Conservation (phyloP, 306 rosid species). For the Prunus salicina region DNA sequence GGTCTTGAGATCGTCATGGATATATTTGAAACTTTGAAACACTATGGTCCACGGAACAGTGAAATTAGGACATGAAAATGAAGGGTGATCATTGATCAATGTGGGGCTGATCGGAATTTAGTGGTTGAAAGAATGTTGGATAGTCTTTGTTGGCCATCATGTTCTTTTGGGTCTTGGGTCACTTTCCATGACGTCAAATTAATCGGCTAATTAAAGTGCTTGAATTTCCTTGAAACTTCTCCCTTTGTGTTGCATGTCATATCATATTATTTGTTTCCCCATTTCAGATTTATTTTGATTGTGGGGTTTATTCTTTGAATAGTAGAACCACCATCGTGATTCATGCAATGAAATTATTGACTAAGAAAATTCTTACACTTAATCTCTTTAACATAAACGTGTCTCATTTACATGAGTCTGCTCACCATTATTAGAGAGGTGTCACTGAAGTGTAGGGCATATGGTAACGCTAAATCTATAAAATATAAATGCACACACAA, state of each 20-base stretch:
- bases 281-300: neutral
- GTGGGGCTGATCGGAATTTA: neutral
- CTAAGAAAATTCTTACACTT: neutral
- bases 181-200: constrained; percentile 12
- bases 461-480: no score
- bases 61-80: constrained; percentile 38
- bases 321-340: neutral
- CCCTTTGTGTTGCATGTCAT: neutral
- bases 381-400: neutral
- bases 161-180: neutral
- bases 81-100: neutral
- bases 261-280: neutral
- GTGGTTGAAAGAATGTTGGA: neutral
- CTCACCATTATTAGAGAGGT: no score
- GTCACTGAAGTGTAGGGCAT: no score
- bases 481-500: no score
- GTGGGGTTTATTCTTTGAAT: neutral
- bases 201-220: neutral
- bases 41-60: constrained; percentile 30
- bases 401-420: no score
- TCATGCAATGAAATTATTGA: neutral
- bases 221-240: neutral
- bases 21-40: constrained; percentile 4
- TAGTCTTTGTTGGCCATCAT: constrained; percentile 34
- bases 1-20: neutral